Base-by-base conservation (phyloP, 2,329 filamentous ascomycete species). In the Scortechinia acanthostroma region DNA sequence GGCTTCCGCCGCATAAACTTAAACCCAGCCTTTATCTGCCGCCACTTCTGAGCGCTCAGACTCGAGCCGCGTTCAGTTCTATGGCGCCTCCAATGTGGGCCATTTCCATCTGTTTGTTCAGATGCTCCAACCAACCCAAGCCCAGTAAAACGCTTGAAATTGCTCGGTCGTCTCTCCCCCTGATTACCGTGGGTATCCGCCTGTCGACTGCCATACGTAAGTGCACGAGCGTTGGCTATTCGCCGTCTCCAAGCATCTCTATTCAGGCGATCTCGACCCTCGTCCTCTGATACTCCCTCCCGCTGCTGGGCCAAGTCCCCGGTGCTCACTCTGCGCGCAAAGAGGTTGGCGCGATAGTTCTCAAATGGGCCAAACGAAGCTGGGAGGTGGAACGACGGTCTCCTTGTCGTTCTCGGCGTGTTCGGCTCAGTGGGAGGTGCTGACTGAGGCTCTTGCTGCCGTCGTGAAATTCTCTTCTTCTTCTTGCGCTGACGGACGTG, bases 11-110 rank as follows among this genome's bases (percentile, higher is more conserved):
- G 65, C 22, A 83, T 68, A 49, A 80, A 65, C 52, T 76, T 80
- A 45, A 84, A 57, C 4, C 76, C 76, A 44, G 77, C 74, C 59
- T 82, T 83, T 50, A 84, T 71, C 48, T 80, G 75, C 48, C 69
- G 70, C 80, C 80, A 84, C 62, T 74, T 78, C 52, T 79, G 76
- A 16, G 76, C 77, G 55, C 35, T 40, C 14, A 19, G 10, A 40
- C 35, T 40, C 14, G 35, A 13, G 17, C 35, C 35, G 17, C 35
- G 35, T 6, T 40, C 35, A 19, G 10, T 17, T 10, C 35, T 13
- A 19, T 40, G 6, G 35, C 35, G 35, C 17, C 35, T 10, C 25
- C 25, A 30, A 19, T 59, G 56, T n/a, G 60, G 56, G 20, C 60
- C 53, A 17, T 61, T 49, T 22, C 58, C 57, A 47, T 69, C 64